These are phyloP conservation scores for Nemania sp. DNA, from an alignment of 2,329 filamentous ascomycete genomes.

Conservation along the genomic window DNA sequence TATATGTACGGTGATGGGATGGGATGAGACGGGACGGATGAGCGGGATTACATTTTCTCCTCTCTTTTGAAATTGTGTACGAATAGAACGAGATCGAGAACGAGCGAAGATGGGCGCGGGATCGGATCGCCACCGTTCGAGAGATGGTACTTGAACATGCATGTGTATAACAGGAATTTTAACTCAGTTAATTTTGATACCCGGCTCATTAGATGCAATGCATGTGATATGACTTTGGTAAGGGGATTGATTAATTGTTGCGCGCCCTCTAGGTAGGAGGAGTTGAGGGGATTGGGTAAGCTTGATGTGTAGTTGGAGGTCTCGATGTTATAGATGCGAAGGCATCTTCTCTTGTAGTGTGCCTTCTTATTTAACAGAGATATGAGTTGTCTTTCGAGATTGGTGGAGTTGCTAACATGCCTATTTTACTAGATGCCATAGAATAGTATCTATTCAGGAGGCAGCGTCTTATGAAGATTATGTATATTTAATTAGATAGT, in stretches of 20 bases:
- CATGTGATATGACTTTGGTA: neutral
- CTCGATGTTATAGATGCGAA: no score
- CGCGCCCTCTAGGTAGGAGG: neutral
- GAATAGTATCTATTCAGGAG: no score
- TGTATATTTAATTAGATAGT: no score
- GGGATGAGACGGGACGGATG: no score
- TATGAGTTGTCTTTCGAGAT: no score
- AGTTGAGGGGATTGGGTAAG: neutral
- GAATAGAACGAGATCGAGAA: slow-evolving; percentile 12
- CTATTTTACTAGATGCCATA: no score
- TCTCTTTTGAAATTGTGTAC: slow-evolving; percentile 23
- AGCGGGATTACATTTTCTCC: slow-evolving; percentile 25
- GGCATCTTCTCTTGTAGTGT: no score
- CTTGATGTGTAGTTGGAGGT: no score
- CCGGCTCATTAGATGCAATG: neutral
- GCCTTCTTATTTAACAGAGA: no score
- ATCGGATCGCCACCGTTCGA: slow-evolving; percentile 4
- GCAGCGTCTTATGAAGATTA: no score
- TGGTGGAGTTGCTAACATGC: no score
- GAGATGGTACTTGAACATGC: neutral
- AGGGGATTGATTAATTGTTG: neutral
- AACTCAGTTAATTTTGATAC: slow-evolving; percentile 20
- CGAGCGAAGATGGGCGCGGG: no score
- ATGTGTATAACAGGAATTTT: slow-evolving; percentile 21
- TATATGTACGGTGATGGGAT: slow-evolving; percentile 7